phyloP scores from a whole-genome alignment of 257 asterid species.

The Linderniella brevidens region DNA sequence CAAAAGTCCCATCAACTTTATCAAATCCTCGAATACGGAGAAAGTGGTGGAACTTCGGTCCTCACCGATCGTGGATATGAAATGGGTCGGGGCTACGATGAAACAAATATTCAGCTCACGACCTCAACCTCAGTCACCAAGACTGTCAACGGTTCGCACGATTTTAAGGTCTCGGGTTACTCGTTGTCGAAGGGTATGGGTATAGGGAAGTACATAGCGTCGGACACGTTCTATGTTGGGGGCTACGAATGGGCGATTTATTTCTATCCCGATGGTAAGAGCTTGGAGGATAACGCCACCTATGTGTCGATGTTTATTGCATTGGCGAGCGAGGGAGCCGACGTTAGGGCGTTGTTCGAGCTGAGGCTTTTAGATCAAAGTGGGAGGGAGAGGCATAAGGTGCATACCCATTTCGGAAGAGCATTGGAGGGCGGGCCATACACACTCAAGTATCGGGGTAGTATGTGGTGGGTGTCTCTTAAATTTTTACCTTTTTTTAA shows the following conservation, averaged over 20 bases:
- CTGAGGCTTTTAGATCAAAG: conserved; percentile 83
- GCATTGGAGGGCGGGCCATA: conserved; percentile 92
- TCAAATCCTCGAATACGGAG: too few relatives aligned
- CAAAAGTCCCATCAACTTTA: too few relatives aligned
- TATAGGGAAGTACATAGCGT: conserved; percentile 71
- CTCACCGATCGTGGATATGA: too few relatives aligned
- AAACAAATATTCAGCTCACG: conserved; percentile 13
- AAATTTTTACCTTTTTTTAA: background rate
- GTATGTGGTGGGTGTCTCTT: conserved; percentile 70
- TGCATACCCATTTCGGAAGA: conserved; percentile 93
- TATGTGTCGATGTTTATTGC: conserved; percentile 84
- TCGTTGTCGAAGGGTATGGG: conserved; percentile 79
- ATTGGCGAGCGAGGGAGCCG: conserved; percentile 77
- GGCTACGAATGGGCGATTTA: conserved; percentile 90
- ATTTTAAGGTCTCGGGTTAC: conserved; percentile 72
- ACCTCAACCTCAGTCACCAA: conserved; percentile 67
- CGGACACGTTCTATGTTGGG: conserved; percentile 79
- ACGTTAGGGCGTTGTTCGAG: conserved; percentile 90
- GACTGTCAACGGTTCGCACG: conserved; percentile 76
- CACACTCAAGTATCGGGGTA: conserved; percentile 77
- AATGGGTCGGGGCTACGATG: too few relatives aligned
- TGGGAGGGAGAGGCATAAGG: conserved; percentile 89
- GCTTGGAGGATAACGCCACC: conserved; percentile 67
- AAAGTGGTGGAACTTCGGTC: too few relatives aligned
- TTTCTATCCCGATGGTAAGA: conserved; percentile 93